Evolutionary conservation across 768 basidiomycete species (phyloP), one percentile per base, ranked within the genome.

Genomic region (Cyclocybe aegerita): DNA sequence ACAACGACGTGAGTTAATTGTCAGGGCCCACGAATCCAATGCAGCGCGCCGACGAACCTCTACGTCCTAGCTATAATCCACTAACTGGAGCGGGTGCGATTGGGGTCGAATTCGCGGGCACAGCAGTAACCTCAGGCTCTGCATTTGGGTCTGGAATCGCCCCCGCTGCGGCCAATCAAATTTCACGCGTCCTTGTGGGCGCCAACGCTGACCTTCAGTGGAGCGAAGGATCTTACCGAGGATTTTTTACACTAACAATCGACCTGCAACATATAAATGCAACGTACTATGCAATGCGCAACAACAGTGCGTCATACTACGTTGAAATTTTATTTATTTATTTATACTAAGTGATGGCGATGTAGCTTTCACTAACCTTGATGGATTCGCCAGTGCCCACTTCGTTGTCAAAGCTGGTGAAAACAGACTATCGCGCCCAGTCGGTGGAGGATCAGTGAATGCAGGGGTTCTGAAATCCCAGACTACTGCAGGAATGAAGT

Each of bases 81-180:
- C 52, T 55, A 8, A 78, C 76, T 1, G 81, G 81, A 3, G 49
- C 63, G 5, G 80, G 81, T 7, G 76, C 76, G 1, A 69, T 80
- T 42, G 81, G 76, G 9, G 82, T 83, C 10, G 82, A 85, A 65
- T 83, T 83, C 54, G 81, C 81, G 9, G 82, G 83, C 1, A 81
- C 82, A 0, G 80, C 79, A 0, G 83, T 85, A 9, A 77, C 80
- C 0, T 81, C 79, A 1, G 59, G 59, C 4, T 79, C 79, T 10
- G 53, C 76, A 5, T 80, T 82, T 55, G 76, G 78, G 10, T 51
- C 64, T 8, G 65, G 65, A 15, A 70, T 77, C 43, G 48, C 61
- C 7, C 74, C 77, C 11, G 64, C 55, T 4, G 64, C 65, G 6
- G 74, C 77, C 12, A 67, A 79, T 50, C 54, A 60, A 7, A 64